Conservation (phyloP, 768 basidiomycete genomes). For the Naganishia randhawae region DNA sequence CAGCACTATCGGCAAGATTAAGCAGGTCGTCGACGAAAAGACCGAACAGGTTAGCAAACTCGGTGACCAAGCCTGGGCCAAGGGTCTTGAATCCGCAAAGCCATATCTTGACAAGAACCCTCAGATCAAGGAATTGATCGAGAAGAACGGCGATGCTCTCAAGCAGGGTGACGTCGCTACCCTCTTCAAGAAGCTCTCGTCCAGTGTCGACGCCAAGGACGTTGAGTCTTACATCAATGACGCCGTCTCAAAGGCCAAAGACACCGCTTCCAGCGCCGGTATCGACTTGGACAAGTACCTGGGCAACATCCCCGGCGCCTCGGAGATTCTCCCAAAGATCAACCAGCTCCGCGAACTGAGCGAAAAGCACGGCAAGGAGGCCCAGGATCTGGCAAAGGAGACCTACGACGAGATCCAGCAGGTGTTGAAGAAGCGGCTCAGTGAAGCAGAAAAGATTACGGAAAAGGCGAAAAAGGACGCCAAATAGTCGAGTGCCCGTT, state of each 20-base stretch:
- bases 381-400: slow-evolving; percentile 26
- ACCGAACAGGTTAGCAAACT: slow-evolving; percentile 51
- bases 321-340: slow-evolving; percentile 23
- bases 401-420: slow-evolving; percentile 27
- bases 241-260: slow-evolving; percentile 14
- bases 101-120: slow-evolving; percentile 31
- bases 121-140: slow-evolving; percentile 25
- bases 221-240: slow-evolving; percentile 23
- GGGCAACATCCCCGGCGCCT: slow-evolving; percentile 16
- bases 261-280: slow-evolving; percentile 13
- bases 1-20: slow-evolving; percentile 64
- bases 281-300: slow-evolving; percentile 26
- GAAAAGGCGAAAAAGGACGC: slow-evolving; percentile 22
- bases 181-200: slow-evolving; percentile 26
- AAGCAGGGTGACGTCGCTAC: slow-evolving; percentile 20
- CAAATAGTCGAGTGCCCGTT: slow-evolving; percentile 21
- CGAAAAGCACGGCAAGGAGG: slow-evolving; percentile 28
- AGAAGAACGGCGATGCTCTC: slow-evolving; percentile 28
- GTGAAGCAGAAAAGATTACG: slow-evolving; percentile 26
- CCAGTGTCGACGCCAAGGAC: slow-evolving; percentile 23
- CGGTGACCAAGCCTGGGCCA: slow-evolving; percentile 75
- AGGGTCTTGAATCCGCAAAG: slow-evolving; percentile 52
- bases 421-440: slow-evolving; percentile 28
- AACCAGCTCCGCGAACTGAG: slow-evolving; percentile 26
- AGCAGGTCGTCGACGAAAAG: slow-evolving; percentile 43